These are phyloP conservation scores for Corymbia citriodora DNA, from an alignment of 441 rosid species.

Conservation along the genomic window DNA sequence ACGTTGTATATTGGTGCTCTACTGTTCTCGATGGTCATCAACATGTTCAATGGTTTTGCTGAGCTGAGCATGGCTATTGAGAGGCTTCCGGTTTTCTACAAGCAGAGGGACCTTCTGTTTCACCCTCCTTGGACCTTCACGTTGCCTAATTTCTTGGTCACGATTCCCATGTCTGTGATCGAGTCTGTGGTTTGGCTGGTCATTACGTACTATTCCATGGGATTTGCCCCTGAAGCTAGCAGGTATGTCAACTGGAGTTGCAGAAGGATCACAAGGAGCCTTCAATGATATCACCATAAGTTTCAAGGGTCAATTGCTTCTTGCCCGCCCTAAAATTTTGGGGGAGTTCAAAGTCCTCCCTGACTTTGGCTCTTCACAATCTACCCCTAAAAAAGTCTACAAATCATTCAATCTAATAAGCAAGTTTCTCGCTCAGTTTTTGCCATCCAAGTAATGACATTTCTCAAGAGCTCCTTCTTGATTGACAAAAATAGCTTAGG, in stretches of 20 bases:
- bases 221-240: constrained; percentile 71
- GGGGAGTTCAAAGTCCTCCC: background rate
- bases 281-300: background rate
- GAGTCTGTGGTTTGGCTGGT: constrained; percentile 59
- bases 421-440: background rate
- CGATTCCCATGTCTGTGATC: constrained; percentile 53
- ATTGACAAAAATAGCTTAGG: background rate
- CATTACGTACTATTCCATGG: constrained; percentile 60
- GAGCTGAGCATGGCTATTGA: constrained; percentile 55
- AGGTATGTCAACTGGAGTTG: constrained; percentile 29
- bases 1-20: constrained; percentile 50
- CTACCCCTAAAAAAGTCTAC: background rate
- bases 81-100: constrained; percentile 85
- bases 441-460: background rate
- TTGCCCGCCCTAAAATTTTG: background rate
- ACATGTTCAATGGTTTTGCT: constrained; percentile 77
- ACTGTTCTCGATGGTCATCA: constrained; percentile 45
- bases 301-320: background rate
- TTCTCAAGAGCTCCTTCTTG: background rate
- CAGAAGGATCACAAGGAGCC: background rate
- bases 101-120: constrained; percentile 79
- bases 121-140: constrained; percentile 87
- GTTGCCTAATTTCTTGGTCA: constrained; percentile 54
- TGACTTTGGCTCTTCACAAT: background rate
- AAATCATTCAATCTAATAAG: background rate